phyloP scores from a whole-genome alignment of 345 rosid species.

The Euclidium syriacum region DNA sequence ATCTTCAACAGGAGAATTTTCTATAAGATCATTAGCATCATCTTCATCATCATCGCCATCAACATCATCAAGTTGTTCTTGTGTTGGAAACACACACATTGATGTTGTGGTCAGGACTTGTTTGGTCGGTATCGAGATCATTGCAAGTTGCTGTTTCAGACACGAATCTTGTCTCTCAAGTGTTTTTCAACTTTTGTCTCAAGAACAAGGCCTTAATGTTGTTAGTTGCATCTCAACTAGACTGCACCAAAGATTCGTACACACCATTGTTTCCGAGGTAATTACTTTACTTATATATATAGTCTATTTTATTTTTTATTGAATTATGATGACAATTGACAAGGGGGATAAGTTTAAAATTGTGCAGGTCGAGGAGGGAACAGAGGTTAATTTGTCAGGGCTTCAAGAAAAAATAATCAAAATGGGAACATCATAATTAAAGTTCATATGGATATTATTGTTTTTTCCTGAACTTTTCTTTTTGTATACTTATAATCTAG shows the following conservation, averaged over 20 bases:
- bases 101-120: conserved; percentile 13
- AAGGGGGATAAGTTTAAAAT: neutral
- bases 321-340: neutral
- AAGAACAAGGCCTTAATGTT: conserved; percentile 19
- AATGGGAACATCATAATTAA: neutral
- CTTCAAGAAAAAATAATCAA: conserved; percentile 12
- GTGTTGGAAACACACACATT: conserved; percentile 18
- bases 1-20: neutral
- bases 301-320: neutral
- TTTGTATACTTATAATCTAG: neutral
- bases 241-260: conserved; percentile 1
- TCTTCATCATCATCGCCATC: neutral
- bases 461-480: neutral
- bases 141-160: conserved; percentile 24
- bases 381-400: neutral
- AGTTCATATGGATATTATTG: neutral
- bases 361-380: conserved; percentile 20
- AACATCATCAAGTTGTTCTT: conserved; percentile 16
- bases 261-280: conserved; percentile 27
- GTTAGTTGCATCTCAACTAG: conserved; percentile 21
- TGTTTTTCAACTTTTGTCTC: conserved; percentile 17
- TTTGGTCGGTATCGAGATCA: conserved; percentile 20
- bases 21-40: conserved; percentile 5
- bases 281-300: neutral
- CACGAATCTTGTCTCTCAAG: conserved; percentile 8